phyloP scores from a whole-genome alignment of 2,329 filamentous ascomycete genomes.

The Aspergillus sp. region DNA sequence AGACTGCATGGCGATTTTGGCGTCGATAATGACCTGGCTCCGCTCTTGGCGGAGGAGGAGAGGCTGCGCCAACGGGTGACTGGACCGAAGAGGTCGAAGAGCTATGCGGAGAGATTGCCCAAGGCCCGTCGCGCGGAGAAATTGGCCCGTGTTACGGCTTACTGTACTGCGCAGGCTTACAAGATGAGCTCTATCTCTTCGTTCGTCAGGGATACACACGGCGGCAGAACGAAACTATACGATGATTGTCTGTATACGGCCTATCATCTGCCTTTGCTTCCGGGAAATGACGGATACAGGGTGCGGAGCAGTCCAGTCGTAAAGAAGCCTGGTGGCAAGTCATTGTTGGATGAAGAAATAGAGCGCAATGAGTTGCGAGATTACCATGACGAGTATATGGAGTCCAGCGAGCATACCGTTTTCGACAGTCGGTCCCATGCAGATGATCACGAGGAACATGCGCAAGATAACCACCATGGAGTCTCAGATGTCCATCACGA shows the following conservation, averaged over 20 bases:
- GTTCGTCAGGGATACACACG: slow-evolving; percentile 84
- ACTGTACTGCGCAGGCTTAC: slow-evolving; percentile 92
- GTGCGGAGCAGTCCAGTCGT: slow-evolving; percentile 86
- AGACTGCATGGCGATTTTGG: slow-evolving; percentile 54
- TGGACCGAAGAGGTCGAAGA: slow-evolving; percentile 66
- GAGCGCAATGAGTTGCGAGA: slow-evolving; percentile 87
- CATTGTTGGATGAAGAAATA: slow-evolving; percentile 90
- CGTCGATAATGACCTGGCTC: slow-evolving; percentile 54
- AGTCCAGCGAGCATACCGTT: slow-evolving; percentile 51
- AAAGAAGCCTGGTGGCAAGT: slow-evolving; percentile 90
- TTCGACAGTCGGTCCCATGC: slow-evolving; percentile 32
- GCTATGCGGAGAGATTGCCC: slow-evolving; percentile 87
- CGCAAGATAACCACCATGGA: slow-evolving; percentile 27
- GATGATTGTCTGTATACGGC: slow-evolving; percentile 96
- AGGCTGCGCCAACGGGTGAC: slow-evolving; percentile 55
- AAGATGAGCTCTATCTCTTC: slow-evolving; percentile 85
- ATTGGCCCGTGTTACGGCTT: slow-evolving; percentile 86
- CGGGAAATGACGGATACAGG: slow-evolving; percentile 82
- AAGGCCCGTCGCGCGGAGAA: slow-evolving; percentile 86
- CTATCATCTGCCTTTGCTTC: slow-evolving; percentile 86
- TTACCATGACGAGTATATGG: slow-evolving; percentile 87
- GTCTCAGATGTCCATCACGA: slow-evolving; percentile 1
- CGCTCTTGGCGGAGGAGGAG: slow-evolving; percentile 59
- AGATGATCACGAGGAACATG: slow-evolving; percentile 12
- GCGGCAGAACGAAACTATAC: slow-evolving; percentile 91